Percentiles rank a stretch among this genome's conserved stretches.
Conservation (phyloP, 1,284 basidiomycete genomes). For the Inonotus obliquus region DNA sequence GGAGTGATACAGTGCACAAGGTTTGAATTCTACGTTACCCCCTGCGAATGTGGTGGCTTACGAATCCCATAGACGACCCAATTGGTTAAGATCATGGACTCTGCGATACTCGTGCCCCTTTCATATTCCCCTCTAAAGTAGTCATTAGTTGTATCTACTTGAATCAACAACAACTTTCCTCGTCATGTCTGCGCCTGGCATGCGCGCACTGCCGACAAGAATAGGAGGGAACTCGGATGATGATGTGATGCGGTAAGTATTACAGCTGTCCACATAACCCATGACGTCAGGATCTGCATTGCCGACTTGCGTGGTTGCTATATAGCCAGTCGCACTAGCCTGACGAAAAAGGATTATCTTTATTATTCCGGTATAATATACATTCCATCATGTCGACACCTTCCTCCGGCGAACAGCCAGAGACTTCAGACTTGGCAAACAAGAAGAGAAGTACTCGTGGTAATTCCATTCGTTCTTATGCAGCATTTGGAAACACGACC, state of each 20-base stretch:
- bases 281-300: conserved; percentile 4
- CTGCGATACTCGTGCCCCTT: conserved; percentile 68
- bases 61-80: conserved; percentile 80
- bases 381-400: conserved; percentile 18
- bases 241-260: neutral
- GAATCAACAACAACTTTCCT: neutral
- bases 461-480: conserved; percentile 24
- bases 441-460: conserved; percentile 69
- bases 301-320: neutral
- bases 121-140: conserved; percentile 79
- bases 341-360: neutral
- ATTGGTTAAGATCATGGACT: conserved; percentile 74
- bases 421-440: conserved; percentile 38
- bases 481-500: conserved; percentile 6
- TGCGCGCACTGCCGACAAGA: too few relatives aligned
- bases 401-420: conserved; percentile 37
- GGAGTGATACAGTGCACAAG: conserved; percentile 92
- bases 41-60: too few relatives aligned
- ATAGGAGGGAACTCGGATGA: neutral
- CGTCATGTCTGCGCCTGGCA: too few relatives aligned
- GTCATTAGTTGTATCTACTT: conserved; percentile 15
- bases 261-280: neutral
- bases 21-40: conserved; percentile 46
- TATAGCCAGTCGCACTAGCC: neutral
- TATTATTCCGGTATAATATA: neutral